Evolutionary conservation across 2,329 filamentous ascomycete genomes (phyloP).

Genomic region (Aspergillus sp.): DNA sequence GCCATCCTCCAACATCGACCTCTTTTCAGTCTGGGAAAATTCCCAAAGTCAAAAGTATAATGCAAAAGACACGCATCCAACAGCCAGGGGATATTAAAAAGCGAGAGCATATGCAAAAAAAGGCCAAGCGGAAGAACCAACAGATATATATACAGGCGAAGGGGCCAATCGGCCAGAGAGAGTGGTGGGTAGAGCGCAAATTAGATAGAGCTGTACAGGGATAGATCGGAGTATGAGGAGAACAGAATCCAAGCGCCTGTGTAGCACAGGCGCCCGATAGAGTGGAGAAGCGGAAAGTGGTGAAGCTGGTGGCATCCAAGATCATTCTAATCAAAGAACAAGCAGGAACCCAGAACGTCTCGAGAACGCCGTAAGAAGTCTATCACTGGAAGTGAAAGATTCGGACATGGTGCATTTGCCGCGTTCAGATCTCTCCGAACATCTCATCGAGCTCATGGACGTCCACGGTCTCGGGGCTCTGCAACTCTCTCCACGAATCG

Average conservation of each 20-base stretch:
- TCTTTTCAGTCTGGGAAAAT: slow-evolving; percentile 3
- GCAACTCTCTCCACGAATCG: slow-evolving; percentile 60
- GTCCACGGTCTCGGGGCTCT: slow-evolving; percentile 83
- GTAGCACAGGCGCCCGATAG: background rate
- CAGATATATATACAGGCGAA: slow-evolving; percentile 2
- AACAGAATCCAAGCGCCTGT: background rate
- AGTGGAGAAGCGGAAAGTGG: background rate
- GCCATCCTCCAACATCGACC: background rate
- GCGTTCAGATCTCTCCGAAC: slow-evolving; percentile 67
- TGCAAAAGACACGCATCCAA: slow-evolving; percentile 17
- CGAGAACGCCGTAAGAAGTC: slow-evolving; percentile 3
- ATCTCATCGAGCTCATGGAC: slow-evolving; percentile 90
- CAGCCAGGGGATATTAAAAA: slow-evolving; percentile 13
- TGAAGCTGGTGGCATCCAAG: no score
- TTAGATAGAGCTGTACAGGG: background rate
- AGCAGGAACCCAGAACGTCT: background rate
- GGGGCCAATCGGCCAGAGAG: background rate
- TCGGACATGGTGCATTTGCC: background rate
- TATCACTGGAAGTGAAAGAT: background rate
- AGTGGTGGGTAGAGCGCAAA: background rate
- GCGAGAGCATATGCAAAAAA: background rate
- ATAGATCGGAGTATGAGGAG: background rate
- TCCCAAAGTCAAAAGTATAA: slow-evolving; percentile 9
- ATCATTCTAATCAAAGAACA: background rate
- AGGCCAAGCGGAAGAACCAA: background rate